These are phyloP conservation scores for Torulaspora globosa DNA, from an alignment of 1,139 yeast species.

Conservation along the genomic window DNA sequence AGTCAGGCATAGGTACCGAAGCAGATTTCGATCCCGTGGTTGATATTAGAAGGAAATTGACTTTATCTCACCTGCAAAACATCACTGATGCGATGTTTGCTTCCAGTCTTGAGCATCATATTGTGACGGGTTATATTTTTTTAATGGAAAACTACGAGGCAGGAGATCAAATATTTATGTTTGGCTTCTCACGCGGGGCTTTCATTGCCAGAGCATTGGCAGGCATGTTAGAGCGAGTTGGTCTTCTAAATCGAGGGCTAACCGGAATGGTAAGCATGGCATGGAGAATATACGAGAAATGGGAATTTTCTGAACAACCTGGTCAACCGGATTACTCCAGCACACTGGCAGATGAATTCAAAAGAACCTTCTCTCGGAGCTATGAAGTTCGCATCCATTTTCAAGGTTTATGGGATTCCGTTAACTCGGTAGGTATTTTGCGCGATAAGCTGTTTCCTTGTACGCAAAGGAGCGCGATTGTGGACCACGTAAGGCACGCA, in stretches of 20 bases:
- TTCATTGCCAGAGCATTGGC: slow-evolving; percentile 58
- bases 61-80: slow-evolving; percentile 27
- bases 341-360: slow-evolving; percentile 49
- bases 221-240: slow-evolving; percentile 61
- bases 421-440: slow-evolving; percentile 58
- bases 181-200: slow-evolving; percentile 67
- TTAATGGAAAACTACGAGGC: slow-evolving; percentile 45
- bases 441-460: slow-evolving; percentile 56
- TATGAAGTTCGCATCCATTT: slow-evolving; percentile 45
- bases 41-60: slow-evolving; percentile 23
- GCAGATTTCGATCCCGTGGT: slow-evolving; percentile 42
- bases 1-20: slow-evolving; percentile 60
- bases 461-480: slow-evolving; percentile 47
- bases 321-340: slow-evolving; percentile 41
- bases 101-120: slow-evolving; percentile 50
- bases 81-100: slow-evolving; percentile 51
- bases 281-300: slow-evolving; percentile 55
- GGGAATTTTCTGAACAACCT: slow-evolving; percentile 63
- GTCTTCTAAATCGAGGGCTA: slow-evolving; percentile 49
- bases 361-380: slow-evolving; percentile 47
- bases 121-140: slow-evolving; percentile 52
- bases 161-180: slow-evolving; percentile 51
- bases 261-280: slow-evolving; percentile 55
- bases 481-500: slow-evolving; percentile 60
- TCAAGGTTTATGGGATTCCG: slow-evolving; percentile 65